Conservation (phyloP, 345 rosid species). For the Melaleuca quinquenervia region DNA sequence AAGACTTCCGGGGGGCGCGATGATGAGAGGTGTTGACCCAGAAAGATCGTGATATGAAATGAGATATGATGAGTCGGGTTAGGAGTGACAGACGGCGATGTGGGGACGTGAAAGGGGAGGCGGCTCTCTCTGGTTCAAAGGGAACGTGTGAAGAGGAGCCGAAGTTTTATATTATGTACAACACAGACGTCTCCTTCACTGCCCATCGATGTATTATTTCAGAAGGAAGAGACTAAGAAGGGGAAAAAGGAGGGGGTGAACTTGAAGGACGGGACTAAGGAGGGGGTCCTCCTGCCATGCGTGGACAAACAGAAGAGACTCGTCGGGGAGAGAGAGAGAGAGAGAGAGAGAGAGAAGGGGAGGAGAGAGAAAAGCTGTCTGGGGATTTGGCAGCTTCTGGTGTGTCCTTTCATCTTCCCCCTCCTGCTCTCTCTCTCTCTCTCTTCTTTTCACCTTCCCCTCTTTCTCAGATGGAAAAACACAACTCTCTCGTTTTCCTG, state of each 20-base stretch:
- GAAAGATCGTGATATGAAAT: background rate
- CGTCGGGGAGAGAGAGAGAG: background rate
- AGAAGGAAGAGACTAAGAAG: background rate
- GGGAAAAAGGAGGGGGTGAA: background rate
- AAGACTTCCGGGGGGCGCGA: background rate
- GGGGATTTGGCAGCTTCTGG: background rate
- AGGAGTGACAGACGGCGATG: background rate
- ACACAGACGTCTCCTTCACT: background rate
- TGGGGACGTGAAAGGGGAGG: background rate
- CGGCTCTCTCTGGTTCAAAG: background rate
- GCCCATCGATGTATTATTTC: background rate
- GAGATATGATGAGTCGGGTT: background rate
- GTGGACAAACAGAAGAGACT: background rate
- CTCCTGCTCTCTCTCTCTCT: too few relatives aligned
- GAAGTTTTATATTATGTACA: background rate
- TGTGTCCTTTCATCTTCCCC: background rate
- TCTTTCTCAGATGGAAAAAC: background rate
- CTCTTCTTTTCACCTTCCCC: background rate
- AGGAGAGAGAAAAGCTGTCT: constrained; percentile 1
- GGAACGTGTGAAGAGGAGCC: background rate
- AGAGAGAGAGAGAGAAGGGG: background rate
- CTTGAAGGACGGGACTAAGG: background rate
- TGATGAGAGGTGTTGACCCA: background rate
- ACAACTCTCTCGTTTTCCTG: background rate
- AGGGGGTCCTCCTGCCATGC: background rate